Base-by-base conservation (phyloP, 352 stramenopile species). In the Blastocystis sp. region DNA sequence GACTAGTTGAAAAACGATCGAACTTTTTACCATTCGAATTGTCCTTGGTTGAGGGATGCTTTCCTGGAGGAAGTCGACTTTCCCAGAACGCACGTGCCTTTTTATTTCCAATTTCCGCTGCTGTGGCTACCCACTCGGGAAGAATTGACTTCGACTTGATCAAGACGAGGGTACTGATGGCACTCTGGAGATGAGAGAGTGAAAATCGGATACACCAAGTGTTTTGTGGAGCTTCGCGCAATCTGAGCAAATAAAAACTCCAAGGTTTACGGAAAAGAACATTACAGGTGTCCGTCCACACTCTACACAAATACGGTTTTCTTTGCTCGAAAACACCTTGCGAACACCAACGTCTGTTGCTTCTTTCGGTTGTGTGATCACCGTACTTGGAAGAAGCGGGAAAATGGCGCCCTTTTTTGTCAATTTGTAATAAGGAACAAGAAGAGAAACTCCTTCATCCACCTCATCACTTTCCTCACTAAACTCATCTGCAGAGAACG, bases 81-180 rank as follows among this genome's bases (percentile, higher is more conserved):
- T 89, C 78, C 78, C 78, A 89, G 55, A 89, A 89, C 4, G 18
- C n/a, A 20, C 50, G 41, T 8, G 78, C 78, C 39, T 69, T 73
- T 18, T n/a, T 8, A 43, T 89, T 89, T 11, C 78, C 78, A 41
- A 89, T 89, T 45, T 89, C 78, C 20, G 54, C 78, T 18, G 70
- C 43, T 24, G 50, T 69, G 11, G 59, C 78, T 20, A 89, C 64
- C 78, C 78, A 89, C 24, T 79, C 63, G 20, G 78, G 39, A 4
- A 30, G 62, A 26, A 89, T 26, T 4, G 59, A 37, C 50, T 89
- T 79, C 5, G 55, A 34, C n/a, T 89, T 43, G n/a, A 89, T 24
- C 37, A 47, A 62, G 37, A 76, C 37, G 34, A 78, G 11, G 2
- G 47, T 39, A 16, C 41, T 68, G 16, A 89, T 89, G 55, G 47